Conservation (phyloP, 1,139 yeast species). For the Hyphopichia pseudoburtonii region DNA sequence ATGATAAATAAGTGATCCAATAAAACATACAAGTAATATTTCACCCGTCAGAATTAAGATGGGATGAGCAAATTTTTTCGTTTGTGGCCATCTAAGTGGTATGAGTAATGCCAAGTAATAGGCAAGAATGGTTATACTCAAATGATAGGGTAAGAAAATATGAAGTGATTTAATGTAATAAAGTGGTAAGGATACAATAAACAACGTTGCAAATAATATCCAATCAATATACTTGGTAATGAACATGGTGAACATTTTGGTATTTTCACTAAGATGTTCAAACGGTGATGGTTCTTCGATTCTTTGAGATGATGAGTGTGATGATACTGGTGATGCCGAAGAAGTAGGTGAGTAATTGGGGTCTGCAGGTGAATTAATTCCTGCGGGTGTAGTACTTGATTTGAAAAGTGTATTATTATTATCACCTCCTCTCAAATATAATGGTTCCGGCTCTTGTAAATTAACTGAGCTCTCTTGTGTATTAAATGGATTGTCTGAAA, state of each 20-base stretch:
- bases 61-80: conserved; percentile 64
- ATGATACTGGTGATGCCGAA: conserved; percentile 2
- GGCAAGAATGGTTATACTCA: conserved; percentile 57
- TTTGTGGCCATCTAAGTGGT: conserved; percentile 46
- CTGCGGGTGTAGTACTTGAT: conserved; percentile 2
- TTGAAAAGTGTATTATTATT: background rate
- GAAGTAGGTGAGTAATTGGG: background rate
- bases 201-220: conserved; percentile 45
- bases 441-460: conserved; percentile 19
- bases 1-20: conserved; percentile 56
- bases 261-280: conserved; percentile 10
- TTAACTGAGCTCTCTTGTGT: conserved; percentile 8
- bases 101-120: conserved; percentile 53
- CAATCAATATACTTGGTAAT: conserved; percentile 55
- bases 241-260: conserved; percentile 35
- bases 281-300: conserved; percentile 1
- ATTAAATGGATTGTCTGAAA: conserved; percentile 19
- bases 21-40: conserved; percentile 60
- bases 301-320: background rate
- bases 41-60: conserved; percentile 63
- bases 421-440: conserved; percentile 10
- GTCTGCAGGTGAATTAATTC: background rate
- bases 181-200: conserved; percentile 56
- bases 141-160: conserved; percentile 61
- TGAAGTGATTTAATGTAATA: conserved; percentile 47